Evolutionary conservation across 169 alveolate genomes (phyloP), one percentile per base, ranked within the genome.

Genomic region (Cryptosporidium sp.): DNA sequence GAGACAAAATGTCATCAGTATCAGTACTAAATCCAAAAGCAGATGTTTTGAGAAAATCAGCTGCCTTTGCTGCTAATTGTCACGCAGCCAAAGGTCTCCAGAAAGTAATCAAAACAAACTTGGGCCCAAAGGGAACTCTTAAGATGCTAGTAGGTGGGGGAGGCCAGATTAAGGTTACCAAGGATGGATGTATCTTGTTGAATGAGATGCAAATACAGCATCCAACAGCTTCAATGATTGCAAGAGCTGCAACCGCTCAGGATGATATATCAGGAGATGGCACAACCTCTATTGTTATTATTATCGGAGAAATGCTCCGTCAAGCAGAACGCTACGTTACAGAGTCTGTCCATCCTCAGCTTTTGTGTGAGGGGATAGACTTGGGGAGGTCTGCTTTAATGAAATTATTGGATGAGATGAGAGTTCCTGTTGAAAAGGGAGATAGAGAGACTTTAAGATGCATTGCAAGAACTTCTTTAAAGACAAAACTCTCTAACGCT

Each of bases 231-330:
- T 97, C 98, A 84, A 97, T 98, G 99, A 96, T 98, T 67, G 99
- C 99, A 48, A 93, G 99, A 80, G 99, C 99, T 23, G 98, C 99
- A 29, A 96, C 99, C 9, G 99, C 99, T 37, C 97, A 98, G 94
- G 99, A 98, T 93, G 99, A 98, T 71, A 97, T 97, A 31, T 97
- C 98, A 29, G 99, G 99, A 23, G 99, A 98, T 91, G 99, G 99
- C 4, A 97, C 99, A 35, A 97, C 99, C 48, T 95, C 99, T 41
- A 97, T 96, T 87, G 99, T 98, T 50, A 94, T 98, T 61, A 95
- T 98, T 86, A 97, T 98, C 33, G 98, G 99, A 55, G 99, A 97
- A 70, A 93, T 98, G 84, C 95, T 98, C 50, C 70, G 94, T 71
- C 95, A 94, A 85, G 96, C 97, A 41, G 95, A 95, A 71, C 94